Percentiles rank a stretch among this genome's conserved stretches.
Conservation (phyloP, 768 basidiomycete genomes). For the Suillus americanus region DNA sequence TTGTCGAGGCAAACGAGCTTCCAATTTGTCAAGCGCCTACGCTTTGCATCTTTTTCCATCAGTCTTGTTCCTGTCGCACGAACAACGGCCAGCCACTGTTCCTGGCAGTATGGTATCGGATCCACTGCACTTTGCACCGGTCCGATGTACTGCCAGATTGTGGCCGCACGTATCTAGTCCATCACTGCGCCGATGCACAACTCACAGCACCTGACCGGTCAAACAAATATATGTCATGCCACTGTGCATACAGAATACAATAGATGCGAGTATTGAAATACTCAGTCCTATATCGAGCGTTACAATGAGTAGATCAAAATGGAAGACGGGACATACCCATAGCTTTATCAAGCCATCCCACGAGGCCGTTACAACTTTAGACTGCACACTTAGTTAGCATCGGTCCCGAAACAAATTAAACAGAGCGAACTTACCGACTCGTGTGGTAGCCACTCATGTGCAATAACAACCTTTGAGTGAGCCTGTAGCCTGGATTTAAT, state of each 20-base stretch:
- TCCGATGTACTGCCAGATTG: not conserved
- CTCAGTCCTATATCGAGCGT: constrained; percentile 31
- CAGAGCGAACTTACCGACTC: constrained; percentile 70
- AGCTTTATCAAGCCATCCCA: constrained; percentile 99
- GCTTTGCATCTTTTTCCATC: not conserved
- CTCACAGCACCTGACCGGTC: not conserved
- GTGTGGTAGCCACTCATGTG: constrained; percentile 97
- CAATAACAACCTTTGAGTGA: constrained; percentile 95
- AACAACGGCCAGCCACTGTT: not conserved
- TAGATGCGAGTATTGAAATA: not conserved
- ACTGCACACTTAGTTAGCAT: constrained; percentile 47
- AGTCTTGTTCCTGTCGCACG: not conserved
- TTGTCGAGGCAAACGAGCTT: not conserved
- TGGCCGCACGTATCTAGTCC: not conserved
- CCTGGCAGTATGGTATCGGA: not conserved
- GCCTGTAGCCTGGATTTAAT: constrained; percentile 89
- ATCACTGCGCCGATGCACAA: not conserved
- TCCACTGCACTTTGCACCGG: not conserved
- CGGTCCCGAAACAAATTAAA: not conserved
- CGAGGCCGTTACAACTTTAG: constrained; percentile 93
- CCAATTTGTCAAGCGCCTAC: not conserved
- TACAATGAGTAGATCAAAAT: not conserved
- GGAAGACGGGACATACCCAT: constrained; percentile 63
- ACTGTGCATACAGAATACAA: not conserved
- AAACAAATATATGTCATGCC: not conserved